Percentiles rank a stretch among this genome's conserved stretches.
Evolutionary conservation across 2,329 filamentous ascomycete species (phyloP).

Genomic region (Fusarium burgessii): DNA sequence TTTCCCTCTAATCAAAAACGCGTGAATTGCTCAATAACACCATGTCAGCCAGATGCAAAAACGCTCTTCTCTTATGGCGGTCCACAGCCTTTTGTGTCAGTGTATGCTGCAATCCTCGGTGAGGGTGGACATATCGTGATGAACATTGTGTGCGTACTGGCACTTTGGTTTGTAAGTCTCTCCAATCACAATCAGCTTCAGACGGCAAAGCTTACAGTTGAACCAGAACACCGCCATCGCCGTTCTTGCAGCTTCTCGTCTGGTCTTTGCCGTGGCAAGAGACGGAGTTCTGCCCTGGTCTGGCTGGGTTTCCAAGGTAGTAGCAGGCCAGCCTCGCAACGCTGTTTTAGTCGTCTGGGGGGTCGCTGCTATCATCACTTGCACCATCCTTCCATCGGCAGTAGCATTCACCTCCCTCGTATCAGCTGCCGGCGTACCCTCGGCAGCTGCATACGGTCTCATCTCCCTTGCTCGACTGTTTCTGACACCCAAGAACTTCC

Average conservation of each 20-base stretch:
- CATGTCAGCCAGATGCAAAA: neutral
- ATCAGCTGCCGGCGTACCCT: neutral
- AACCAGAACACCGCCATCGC: neutral
- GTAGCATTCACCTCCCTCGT: neutral
- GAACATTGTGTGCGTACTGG: neutral
- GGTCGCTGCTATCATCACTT: neutral
- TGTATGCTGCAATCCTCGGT: neutral
- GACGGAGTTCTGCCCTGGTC: conserved; percentile 6
- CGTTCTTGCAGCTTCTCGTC: neutral
- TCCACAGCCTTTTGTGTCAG: neutral
- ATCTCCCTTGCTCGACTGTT: neutral
- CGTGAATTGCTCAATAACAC: neutral
- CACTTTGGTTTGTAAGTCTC: neutral
- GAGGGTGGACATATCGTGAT: neutral
- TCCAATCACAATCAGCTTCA: fast-evolving
- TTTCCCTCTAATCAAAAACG: fast-evolving
- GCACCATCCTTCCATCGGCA: neutral
- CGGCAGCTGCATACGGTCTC: neutral
- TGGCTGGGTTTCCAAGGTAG: neutral
- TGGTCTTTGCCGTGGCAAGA: neutral
- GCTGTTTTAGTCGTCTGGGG: neutral
- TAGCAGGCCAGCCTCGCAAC: neutral
- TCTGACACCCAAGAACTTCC: neutral
- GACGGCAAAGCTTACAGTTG: neutral
- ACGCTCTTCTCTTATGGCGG: neutral